Evolutionary conservation across 768 basidiomycete species (phyloP), one percentile per base, ranked within the genome.

Genomic region (Candolleomyces eurysporus): DNA sequence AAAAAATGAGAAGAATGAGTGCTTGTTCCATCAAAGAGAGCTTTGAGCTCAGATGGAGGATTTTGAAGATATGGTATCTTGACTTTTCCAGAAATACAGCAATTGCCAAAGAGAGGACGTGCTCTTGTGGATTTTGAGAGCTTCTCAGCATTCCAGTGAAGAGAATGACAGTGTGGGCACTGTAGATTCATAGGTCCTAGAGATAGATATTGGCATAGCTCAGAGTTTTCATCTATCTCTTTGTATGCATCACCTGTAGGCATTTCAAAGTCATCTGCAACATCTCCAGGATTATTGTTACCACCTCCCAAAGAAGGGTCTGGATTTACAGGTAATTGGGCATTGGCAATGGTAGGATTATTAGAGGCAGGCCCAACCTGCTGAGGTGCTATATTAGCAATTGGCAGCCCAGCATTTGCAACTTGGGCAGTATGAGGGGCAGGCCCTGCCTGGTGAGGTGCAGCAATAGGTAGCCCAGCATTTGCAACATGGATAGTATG

Each of bases 1-100:
- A 57, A 40, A 46, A 57, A 57, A 40, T 57, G 36, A 8, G 39
- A 11, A 13, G 55, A 57, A 40, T 42, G 9, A 26, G 55, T 32
- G 21, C 55, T 57, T 19, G 55, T 57, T 14, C 55, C 55, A 57
- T 57, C 55, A n/a, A 19, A 57, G 8, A 57, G 43, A 11, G 40
- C n/a, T 30, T 22, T n/a, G 17, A 57, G 39, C 39, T 57, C 55
- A 2, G 17, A 17, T 4, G 55, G 55, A 2, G 21, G 39, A 1
- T 10, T 4, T 14, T 43, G 9, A 8, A 57, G 55, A 4, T 4
- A 57, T 42, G 39, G 55, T 19, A 42, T 57, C 16, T 56, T 6
- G n/a, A 56, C 19, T 42, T 56, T 56, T 17, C 55, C 55, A 13
- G 11, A 19, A 9, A 56, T 11, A 21, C 55, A 56, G 55, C 55